Percentiles rank a stretch among this genome's conserved stretches.
phyloP scores from a whole-genome alignment of 495 filamentous ascomycete genomes.

The Tuber microsphaerosporum region DNA sequence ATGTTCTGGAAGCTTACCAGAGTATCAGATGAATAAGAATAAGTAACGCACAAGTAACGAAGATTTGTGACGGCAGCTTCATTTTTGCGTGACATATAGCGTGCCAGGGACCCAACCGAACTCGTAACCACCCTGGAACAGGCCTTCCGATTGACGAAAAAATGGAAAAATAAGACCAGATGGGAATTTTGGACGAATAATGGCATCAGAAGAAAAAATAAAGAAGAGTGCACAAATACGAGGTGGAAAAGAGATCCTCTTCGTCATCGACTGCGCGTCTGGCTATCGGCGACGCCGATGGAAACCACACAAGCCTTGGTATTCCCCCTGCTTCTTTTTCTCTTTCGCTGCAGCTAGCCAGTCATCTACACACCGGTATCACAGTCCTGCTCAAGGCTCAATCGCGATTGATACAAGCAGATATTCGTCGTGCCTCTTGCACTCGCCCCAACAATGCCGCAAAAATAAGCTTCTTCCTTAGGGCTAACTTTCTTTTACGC shows the following conservation, averaged over 20 bases:
- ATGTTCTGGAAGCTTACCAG: not conserved
- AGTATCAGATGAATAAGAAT: not conserved
- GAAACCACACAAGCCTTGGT: not conserved
- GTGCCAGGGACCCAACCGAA: not conserved
- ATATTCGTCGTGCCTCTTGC: not conserved
- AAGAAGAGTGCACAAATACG: not conserved
- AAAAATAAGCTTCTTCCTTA: slow-evolving; percentile 2
- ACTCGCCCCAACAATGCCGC: not conserved
- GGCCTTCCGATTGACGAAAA: not conserved
- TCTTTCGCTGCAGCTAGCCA: not conserved
- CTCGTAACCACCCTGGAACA: not conserved
- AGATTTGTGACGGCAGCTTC: not conserved
- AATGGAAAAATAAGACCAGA: not conserved
- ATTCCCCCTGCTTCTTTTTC: not conserved
- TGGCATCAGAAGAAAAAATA: not conserved
- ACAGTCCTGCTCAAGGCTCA: not conserved
- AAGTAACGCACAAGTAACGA: not conserved
- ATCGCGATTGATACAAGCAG: not conserved
- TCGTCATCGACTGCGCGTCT: not conserved
- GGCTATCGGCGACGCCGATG: not conserved
- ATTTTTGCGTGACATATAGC: not conserved
- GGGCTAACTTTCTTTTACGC: not conserved
- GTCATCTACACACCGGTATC: not conserved
- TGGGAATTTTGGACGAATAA: not conserved
- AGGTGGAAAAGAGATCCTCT: not conserved